These are phyloP conservation scores for Moringa oleifera DNA, from an alignment of 345 rosid genomes.

Conservation along the genomic window DNA sequence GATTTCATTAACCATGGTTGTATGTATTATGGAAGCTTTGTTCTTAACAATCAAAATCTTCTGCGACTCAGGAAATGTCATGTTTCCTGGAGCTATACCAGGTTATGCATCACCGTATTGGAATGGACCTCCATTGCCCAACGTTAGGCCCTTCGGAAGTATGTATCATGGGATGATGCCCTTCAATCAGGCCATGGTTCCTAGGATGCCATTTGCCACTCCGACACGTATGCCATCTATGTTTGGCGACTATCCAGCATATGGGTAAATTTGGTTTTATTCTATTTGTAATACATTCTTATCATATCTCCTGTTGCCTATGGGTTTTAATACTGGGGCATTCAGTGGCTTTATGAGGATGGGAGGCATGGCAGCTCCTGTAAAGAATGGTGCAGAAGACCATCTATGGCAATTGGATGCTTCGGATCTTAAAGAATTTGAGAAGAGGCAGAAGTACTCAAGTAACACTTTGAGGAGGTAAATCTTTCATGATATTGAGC, in stretches of 20 bases:
- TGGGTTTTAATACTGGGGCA: constrained; percentile 3
- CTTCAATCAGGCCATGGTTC: constrained; percentile 24
- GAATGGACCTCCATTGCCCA: constrained; percentile 25
- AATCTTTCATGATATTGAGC: background rate
- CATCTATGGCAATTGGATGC: constrained; percentile 4
- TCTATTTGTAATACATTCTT: background rate
- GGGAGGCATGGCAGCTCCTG: constrained; percentile 20
- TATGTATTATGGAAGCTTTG: background rate
- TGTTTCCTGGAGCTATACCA: constrained; percentile 27
- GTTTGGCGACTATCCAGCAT: constrained; percentile 25
- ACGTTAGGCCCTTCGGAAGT: constrained; percentile 22
- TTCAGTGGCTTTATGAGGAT: constrained; percentile 27
- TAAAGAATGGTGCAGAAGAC: constrained; percentile 7
- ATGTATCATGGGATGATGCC: constrained; percentile 30
- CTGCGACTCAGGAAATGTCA: constrained; percentile 26
- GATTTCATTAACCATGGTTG: background rate
- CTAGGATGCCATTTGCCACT: constrained; percentile 20
- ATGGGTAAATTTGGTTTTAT: constrained; percentile 24
- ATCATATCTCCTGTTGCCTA: background rate
- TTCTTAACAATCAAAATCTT: constrained; percentile 3
- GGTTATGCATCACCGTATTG: constrained; percentile 26
- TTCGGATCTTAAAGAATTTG: constrained; percentile 18
- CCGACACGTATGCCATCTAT: constrained; percentile 26
- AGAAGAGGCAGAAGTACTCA: constrained; percentile 17
- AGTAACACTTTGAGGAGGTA: constrained; percentile 25